These are phyloP conservation scores for Alternaria incomplexa DNA, from an alignment of 2,329 filamentous ascomycete species.

Conservation along the genomic window DNA sequence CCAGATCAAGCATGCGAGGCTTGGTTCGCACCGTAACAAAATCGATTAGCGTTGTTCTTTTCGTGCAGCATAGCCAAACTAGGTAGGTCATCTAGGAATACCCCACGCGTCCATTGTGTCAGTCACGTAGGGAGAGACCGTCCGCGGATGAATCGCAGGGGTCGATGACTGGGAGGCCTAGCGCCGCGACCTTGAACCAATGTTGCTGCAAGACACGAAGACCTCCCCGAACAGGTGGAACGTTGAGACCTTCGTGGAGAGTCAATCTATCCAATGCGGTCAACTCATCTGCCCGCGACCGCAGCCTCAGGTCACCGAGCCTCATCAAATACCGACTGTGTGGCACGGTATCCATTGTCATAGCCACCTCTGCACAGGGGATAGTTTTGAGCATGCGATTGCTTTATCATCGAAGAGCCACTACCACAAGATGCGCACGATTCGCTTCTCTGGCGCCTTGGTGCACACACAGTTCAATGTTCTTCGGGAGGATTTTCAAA, in stretches of 20 bases:
- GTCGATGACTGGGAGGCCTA: conserved; percentile 16
- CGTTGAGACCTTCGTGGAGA: conserved; percentile 24
- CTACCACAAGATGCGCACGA: background rate
- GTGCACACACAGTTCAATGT: background rate
- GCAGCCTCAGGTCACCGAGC: conserved; percentile 24
- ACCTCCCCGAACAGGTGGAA: conserved; percentile 10
- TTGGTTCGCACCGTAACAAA: conserved; percentile 6
- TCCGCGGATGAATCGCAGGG: conserved; percentile 13
- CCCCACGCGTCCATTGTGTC: conserved; percentile 13
- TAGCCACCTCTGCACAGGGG: background rate
- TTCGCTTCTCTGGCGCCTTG: background rate
- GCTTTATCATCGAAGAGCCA: background rate
- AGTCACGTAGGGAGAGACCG: conserved; percentile 9
- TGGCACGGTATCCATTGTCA: conserved; percentile 9
- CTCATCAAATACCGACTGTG: conserved; percentile 13
- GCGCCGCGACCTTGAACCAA: conserved; percentile 11
- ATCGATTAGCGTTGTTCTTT: conserved; percentile 21
- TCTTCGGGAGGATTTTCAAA: background rate
- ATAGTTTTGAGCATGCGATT: background rate
- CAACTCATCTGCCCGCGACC: conserved; percentile 22
- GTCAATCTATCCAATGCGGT: conserved; percentile 26
- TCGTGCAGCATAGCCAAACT: conserved; percentile 19
- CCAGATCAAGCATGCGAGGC: conserved; percentile 15
- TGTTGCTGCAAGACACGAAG: conserved; percentile 15
- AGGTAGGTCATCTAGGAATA: conserved; percentile 28